Percentiles rank a stretch among this genome's conserved stretches.
Conservation (phyloP, 306 rosid species). For the Vicia sativa region DNA sequence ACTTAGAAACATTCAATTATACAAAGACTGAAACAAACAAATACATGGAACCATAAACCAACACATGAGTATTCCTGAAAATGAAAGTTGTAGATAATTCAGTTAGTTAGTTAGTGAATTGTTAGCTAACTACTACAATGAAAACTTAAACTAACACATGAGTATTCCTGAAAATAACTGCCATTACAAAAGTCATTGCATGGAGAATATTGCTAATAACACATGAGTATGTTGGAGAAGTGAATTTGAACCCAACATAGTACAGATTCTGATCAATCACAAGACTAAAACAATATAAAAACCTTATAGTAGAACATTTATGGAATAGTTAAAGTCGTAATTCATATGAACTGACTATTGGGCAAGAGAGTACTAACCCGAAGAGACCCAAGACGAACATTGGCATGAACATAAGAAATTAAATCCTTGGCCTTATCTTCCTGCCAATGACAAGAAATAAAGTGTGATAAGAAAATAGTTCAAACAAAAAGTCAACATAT, state of each 20-base stretch:
- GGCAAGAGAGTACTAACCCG: slow-evolving; percentile 76
- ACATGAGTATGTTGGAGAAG: slow-evolving; percentile 88
- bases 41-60: no score
- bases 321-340: neutral
- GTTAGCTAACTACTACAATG: neutral
- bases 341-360: neutral
- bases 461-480: no score
- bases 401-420: no score
- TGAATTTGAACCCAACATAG: slow-evolving; percentile 79
- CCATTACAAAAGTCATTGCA: slow-evolving; percentile 90
- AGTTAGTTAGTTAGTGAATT: no score
- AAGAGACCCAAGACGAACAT: slow-evolving; percentile 81
- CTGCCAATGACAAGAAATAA: no score
- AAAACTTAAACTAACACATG: neutral
- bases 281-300: slow-evolving; percentile 52
- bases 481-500: no score
- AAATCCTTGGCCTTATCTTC: no score
- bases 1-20: no score
- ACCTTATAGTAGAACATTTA: neutral
- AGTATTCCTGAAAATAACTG: slow-evolving; percentile 87
- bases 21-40: no score
- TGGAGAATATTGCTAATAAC: slow-evolving; percentile 92
- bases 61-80: no score
- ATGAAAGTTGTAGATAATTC: no score
- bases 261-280: slow-evolving; percentile 91